These are phyloP conservation scores for Nelumbo lutea DNA, from an alignment of 164 flowering plant genomes.

Conservation along the genomic window DNA sequence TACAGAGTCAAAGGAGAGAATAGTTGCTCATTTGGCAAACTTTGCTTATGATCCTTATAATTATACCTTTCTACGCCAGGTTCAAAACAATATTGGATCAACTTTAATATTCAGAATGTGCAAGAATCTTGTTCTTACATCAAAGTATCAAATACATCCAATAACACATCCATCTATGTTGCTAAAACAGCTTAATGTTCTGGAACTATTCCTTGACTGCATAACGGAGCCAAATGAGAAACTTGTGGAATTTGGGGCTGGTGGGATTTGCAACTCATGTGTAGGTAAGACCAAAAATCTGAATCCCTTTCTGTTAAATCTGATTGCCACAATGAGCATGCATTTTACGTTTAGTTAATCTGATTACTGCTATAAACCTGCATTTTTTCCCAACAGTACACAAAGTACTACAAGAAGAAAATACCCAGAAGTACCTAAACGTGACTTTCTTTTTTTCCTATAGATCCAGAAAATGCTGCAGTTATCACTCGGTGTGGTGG, in stretches of 20 bases:
- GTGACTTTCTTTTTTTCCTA: not conserved
- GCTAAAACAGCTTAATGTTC: constrained; percentile 66
- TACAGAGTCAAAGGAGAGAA: constrained; percentile 67
- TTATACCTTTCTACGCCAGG: constrained; percentile 72
- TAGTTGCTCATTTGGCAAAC: constrained; percentile 82
- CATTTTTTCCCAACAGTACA: no score
- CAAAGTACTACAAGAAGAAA: no score
- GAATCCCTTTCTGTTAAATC: not conserved
- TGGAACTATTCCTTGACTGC: constrained; percentile 94
- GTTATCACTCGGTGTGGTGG: constrained; percentile 57
- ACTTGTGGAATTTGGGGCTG: constrained; percentile 81
- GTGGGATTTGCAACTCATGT: constrained; percentile 86
- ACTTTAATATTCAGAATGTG: not conserved
- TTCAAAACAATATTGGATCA: constrained; percentile 7
- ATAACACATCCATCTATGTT: not conserved
- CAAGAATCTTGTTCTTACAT: not conserved
- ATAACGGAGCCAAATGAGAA: constrained; percentile 88
- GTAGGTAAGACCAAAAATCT: constrained; percentile 37
- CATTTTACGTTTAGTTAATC: not conserved
- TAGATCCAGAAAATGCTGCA: constrained; percentile 72
- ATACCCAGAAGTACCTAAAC: no score
- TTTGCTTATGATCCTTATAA: constrained; percentile 96
- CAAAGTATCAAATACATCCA: not conserved
- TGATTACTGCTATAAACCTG: no score
- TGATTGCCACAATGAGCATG: not conserved